phyloP scores from a whole-genome alignment of 345 rosid species.

The Dovyalis caffra region DNA sequence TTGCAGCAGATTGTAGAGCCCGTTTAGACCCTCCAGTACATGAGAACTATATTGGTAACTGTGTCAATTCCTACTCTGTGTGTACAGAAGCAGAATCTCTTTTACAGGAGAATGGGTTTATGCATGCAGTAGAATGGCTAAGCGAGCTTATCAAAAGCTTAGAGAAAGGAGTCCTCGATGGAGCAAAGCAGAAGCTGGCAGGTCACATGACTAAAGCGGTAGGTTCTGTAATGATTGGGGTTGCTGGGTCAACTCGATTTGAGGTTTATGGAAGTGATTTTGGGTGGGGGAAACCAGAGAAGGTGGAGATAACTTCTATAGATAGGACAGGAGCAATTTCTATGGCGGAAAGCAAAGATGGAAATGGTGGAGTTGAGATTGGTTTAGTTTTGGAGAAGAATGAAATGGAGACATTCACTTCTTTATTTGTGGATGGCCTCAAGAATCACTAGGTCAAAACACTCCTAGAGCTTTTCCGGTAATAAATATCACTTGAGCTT shows the following conservation, averaged over 20 bases:
- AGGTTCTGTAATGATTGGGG: background rate
- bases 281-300: slow-evolving; percentile 24
- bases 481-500: too few relatives aligned
- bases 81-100: too few relatives aligned
- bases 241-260: background rate
- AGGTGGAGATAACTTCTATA: background rate
- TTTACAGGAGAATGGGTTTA: too few relatives aligned
- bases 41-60: background rate
- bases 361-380: slow-evolving; percentile 11
- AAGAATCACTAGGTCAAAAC: background rate
- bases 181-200: background rate
- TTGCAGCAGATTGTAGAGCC: slow-evolving; percentile 1
- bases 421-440: slow-evolving; percentile 11
- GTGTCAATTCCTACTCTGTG: background rate
- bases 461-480: background rate
- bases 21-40: slow-evolving; percentile 7
- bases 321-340: background rate
- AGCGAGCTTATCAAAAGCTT: background rate
- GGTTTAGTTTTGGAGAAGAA: background rate
- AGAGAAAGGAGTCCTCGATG: background rate
- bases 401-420: background rate
- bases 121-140: too few relatives aligned
- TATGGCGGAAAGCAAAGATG: slow-evolving; percentile 2
- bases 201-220: background rate
- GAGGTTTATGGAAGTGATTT: slow-evolving; percentile 24